phyloP scores from a whole-genome alignment of 805 yeast genomes.

The Saccharomycopsis sp. region DNA sequence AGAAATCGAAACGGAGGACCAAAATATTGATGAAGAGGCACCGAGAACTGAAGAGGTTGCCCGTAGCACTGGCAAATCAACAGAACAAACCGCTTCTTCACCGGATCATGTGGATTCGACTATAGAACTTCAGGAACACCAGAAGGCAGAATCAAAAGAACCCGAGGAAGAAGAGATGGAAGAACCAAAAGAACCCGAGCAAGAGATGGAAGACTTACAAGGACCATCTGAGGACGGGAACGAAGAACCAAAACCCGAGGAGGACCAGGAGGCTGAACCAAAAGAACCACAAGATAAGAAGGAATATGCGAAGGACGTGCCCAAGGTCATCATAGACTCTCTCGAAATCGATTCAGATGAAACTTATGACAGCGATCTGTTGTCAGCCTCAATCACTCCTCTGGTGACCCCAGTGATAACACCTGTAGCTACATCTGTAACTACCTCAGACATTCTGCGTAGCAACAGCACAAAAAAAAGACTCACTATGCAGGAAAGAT shows the following conservation, averaged over 20 bases:
- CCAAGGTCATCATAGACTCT: not conserved
- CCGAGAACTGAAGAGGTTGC: not conserved
- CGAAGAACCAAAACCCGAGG: not conserved
- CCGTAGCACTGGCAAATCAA: not conserved
- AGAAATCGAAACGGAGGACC: not conserved
- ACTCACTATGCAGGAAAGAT: conserved; percentile 74
- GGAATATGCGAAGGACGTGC: too few species aligned
- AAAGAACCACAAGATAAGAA: not conserved
- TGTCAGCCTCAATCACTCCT: not conserved
- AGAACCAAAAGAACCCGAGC: not conserved
- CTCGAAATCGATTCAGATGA: not conserved
- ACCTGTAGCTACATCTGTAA: not conserved
- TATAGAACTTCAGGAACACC: too few species aligned
- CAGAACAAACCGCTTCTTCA: not conserved
- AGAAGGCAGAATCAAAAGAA: not conserved
- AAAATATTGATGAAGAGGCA: not conserved
- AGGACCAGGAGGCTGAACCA: not conserved
- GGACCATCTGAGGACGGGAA: not conserved
- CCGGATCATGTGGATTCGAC: not conserved
- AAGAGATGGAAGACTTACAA: not conserved
- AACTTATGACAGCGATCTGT: not conserved
- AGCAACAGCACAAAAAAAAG: conserved; percentile 40
- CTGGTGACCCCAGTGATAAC: not conserved
- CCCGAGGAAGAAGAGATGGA: not conserved
- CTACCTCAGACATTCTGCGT: not conserved